Evolutionary conservation across 2,329 filamentous ascomycete species (phyloP).

Genomic region (Colletotrichum magnum): DNA sequence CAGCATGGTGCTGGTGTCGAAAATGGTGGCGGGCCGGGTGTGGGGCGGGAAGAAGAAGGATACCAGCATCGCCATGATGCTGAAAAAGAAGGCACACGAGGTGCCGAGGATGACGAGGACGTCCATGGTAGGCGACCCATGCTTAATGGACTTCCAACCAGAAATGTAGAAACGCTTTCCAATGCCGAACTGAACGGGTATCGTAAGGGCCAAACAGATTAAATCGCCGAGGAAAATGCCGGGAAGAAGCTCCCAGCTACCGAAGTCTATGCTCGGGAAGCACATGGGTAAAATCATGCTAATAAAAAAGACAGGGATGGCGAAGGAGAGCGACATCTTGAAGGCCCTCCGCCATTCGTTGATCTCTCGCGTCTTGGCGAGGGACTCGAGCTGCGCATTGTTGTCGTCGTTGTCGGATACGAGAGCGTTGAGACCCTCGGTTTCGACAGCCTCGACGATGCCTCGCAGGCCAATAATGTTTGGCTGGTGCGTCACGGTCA

Average conservation of each 20-base stretch:
- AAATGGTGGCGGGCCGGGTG: conserved; percentile 86
- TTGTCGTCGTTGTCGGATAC: conserved; percentile 95
- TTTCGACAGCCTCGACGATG: conserved; percentile 86
- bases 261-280: conserved; percentile 82
- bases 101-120: conserved; percentile 95
- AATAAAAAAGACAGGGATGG: conserved; percentile 90
- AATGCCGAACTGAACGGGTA: conserved; percentile 96
- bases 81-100: conserved; percentile 97
- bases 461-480: conserved; percentile 82
- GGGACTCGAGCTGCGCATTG: conserved; percentile 94
- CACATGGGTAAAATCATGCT: conserved; percentile 96
- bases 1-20: conserved; percentile 98
- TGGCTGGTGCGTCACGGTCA: conserved; percentile 81
- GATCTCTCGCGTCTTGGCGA: conserved; percentile 97
- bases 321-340: conserved; percentile 82
- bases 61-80: conserved; percentile 86
- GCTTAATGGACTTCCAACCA: conserved; percentile 93
- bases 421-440: conserved; percentile 88
- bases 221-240: conserved; percentile 93
- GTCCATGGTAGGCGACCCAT: conserved; percentile 96
- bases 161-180: conserved; percentile 94
- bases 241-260: conserved; percentile 73
- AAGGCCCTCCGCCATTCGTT: conserved; percentile 92
- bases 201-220: conserved; percentile 84
- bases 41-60: conserved; percentile 84